Evolutionary conservation across 495 filamentous ascomycete species (phyloP), one percentile per base, ranked within the genome.

Genomic region (Xylaria acuta): DNA sequence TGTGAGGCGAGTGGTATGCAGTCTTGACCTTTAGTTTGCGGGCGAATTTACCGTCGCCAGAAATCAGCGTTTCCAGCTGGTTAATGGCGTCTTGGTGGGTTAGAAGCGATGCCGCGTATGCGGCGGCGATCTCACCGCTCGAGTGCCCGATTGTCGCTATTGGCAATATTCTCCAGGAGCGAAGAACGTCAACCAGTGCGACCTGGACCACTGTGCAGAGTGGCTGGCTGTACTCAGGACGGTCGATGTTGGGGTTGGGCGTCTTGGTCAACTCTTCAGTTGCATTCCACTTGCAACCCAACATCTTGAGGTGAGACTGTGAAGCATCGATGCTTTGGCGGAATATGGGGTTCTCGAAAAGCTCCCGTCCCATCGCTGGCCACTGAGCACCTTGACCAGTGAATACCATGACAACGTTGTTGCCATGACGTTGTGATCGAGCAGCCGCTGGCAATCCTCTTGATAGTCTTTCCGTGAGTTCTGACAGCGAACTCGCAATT

Each of bases 111-210:
- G 69, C 22, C 18, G 76, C 68, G 64, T 76, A 78, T 8, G 76
- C 75, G 16, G 76, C 76, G 5, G 76, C 64, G 20, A 92, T 91
- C 73, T 92, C 90, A 8, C 90, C 90, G 75, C 85, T 88, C 0
- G 90, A 91, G 74, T 92, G 90, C 5, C 90, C 90, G 4, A 89
- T 83, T 2, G 90, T 88, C 51, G 82, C 82, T 9, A 72, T 74
- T 0, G 89, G 88, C 1, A 47, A 74, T 43, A 90, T 78, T 32
- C 81, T 80, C 78, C 84, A 86, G 36, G 75, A 78, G 11, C 65
- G 60, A 11, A 90, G 74, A 2, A 90, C 64, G 14, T 86, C 83
- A 0, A 85, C 82, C 16, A 89, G 59, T 3, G 80, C 81, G n/a
- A 84, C 72, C 68, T 84, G 82, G 12, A 84, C 49, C 54, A 77